Base-by-base conservation (phyloP, 139 green algal species). In the Closterium sp. region DNA sequence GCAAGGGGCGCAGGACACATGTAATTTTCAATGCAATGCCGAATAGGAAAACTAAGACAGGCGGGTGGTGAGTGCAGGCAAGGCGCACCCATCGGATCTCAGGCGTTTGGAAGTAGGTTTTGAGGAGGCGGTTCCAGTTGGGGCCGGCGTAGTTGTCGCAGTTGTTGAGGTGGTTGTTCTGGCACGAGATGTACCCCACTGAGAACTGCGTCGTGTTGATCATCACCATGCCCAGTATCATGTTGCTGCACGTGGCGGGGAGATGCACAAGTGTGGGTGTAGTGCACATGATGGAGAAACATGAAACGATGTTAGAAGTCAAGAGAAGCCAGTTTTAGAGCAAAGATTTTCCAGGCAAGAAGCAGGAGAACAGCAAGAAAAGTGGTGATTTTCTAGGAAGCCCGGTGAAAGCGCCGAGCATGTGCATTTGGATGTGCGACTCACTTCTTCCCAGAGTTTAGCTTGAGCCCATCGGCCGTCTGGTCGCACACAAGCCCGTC, bases 391-490 rank as follows among this genome's bases (percentile, higher is more conserved):
- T 62, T 62, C 42, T 62, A 62, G 5, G 5, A 62, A 62, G 42
- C 7, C 5, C 5, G 7, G 42, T 24, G 62, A 24, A 4, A 2
- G 62, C 62, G 27, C 19, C 62, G 0, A 6, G 38, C 38, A 50
- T 79, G 19, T 24, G 17, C 62, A 79, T 4, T 13, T 79, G 13
- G 13, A 79, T 79, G 9, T 9, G 9, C 62, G 27, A 90, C 89
- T 42, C 27, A 91, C 89, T 88, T 88, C 27, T 91, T 91, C 11
- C 90, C 90, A 21, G 86, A 42, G 90, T 92, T 92, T 17, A 92
- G 45, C 73, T 92, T 92, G 70, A 92, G 45, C n/a, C 90, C 90
- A 21, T 89, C 86, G 13, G 34, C 86, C 34, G 86, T 50, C 70
- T 88, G 30, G 86, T 86, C 30, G 73, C 90, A 92, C 21, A 92